Percentiles rank a stretch among this genome's conserved stretches.
Conservation (phyloP, 1,284 basidiomycete genomes). For the Schizophyllum commune region DNA sequence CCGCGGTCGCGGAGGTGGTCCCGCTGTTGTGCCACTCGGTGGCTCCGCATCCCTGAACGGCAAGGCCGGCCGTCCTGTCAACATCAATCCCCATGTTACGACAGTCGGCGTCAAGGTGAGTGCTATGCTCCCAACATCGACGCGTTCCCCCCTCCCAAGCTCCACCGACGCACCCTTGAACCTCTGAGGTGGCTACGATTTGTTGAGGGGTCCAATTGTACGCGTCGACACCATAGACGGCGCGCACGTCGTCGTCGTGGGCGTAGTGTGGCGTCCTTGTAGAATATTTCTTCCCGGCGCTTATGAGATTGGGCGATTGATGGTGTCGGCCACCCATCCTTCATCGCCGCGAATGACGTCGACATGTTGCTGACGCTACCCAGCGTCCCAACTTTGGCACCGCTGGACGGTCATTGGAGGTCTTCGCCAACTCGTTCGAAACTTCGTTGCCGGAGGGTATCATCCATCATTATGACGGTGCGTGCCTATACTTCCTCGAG, state of each 20-base stretch:
- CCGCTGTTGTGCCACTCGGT: neutral
- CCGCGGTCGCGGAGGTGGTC: neutral
- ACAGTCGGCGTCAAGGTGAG: constrained; percentile 46
- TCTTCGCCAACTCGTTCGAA: constrained; percentile 61
- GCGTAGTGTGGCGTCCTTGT: too few species aligned
- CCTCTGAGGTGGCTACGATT: too few species aligned
- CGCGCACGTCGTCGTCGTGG: too few species aligned
- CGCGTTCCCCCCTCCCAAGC: neutral
- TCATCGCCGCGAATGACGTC: too few species aligned
- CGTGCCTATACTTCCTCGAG: constrained; percentile 16
- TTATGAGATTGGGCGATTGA: too few species aligned
- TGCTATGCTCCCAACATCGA: neutral
- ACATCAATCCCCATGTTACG: constrained; percentile 31
- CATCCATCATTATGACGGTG: constrained; percentile 73
- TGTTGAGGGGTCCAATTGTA: too few species aligned
- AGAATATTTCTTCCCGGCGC: too few species aligned
- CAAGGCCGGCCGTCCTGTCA: neutral
- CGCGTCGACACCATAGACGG: too few species aligned
- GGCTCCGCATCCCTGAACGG: too few species aligned
- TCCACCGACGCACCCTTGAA: neutral
- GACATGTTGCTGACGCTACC: too few species aligned
- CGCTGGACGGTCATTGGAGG: constrained; percentile 40
- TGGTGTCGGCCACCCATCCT: too few species aligned
- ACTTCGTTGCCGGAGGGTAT: constrained; percentile 50
- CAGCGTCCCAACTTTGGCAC: constrained; percentile 52